phyloP scores from a whole-genome alignment of 78 protist genomes.

The Bodo saltans region DNA sequence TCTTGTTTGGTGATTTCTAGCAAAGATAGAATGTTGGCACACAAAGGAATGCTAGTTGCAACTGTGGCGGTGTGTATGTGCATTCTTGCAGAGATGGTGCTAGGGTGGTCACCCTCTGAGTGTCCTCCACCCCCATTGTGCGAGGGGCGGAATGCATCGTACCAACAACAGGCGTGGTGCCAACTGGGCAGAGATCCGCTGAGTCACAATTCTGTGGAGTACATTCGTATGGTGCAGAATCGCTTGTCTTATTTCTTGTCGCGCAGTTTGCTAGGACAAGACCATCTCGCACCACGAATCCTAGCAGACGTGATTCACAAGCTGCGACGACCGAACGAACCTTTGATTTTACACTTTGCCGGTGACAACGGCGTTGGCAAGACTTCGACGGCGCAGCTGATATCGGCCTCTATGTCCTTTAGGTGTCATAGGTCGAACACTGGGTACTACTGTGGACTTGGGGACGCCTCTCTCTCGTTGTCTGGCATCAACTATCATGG shows the following conservation, averaged over 20 bases:
- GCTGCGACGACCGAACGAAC: not conserved
- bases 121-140: too few species aligned
- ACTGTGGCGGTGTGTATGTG: too few species aligned
- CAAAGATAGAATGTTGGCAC: too few species aligned
- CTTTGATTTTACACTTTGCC: not conserved
- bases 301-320: not conserved
- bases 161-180: too few species aligned
- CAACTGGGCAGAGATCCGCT: too few species aligned
- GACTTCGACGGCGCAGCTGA: not conserved
- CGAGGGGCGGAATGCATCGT: too few species aligned
- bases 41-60: too few species aligned
- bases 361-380: not conserved
- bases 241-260: conserved; percentile 62
- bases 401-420: not conserved
- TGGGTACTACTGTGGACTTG: not conserved
- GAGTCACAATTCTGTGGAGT: too few species aligned
- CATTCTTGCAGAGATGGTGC: too few species aligned
- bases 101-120: too few species aligned
- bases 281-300: not conserved
- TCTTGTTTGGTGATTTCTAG: too few species aligned
- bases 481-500: not conserved
- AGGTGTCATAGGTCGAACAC: not conserved
- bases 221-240: too few species aligned
- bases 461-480: not conserved
- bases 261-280: conserved; percentile 44